phyloP scores from a whole-genome alignment of 179 eudicot species.

The Nepenthes alata region DNA sequence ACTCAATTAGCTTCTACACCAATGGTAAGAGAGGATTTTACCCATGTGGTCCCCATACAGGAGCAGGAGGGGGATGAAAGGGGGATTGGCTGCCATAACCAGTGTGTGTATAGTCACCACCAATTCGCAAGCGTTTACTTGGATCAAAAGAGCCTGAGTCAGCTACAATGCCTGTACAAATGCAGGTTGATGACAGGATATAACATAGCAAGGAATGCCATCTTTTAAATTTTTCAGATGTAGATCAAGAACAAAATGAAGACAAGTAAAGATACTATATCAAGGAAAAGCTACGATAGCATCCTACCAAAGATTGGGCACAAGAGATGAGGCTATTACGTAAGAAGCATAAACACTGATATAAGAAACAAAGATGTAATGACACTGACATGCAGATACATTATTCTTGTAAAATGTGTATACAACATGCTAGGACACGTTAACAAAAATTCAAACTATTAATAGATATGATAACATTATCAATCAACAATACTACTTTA shows the following conservation, averaged over 20 bases:
- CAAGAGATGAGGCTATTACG: too few relatives aligned
- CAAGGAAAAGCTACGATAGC: too few relatives aligned
- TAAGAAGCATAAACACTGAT: too few relatives aligned
- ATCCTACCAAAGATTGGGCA: too few relatives aligned
- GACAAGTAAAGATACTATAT: too few relatives aligned
- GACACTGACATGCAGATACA: too few relatives aligned
- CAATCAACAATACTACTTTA: too few relatives aligned
- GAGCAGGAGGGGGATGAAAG: constrained; percentile 84
- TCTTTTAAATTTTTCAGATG: not conserved
- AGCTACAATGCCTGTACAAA: constrained; percentile 60
- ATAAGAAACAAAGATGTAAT: too few relatives aligned
- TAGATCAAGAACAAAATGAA: not conserved
- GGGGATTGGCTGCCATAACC: constrained; percentile 87
- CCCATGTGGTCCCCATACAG: constrained; percentile 96
- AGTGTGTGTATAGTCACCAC: constrained; percentile 82
- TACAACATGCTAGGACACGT: too few relatives aligned
- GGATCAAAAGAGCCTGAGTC: constrained; percentile 75
- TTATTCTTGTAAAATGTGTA: too few relatives aligned
- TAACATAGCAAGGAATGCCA: not conserved
- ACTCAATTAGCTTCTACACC: not conserved
- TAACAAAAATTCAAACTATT: too few relatives aligned
- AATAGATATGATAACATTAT: too few relatives aligned
- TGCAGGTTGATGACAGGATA: not conserved
- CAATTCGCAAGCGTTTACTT: constrained; percentile 82
- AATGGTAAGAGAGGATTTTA: constrained; percentile 10